A percentile compares a stretch with the other conserved stretches of the same genome.
These are phyloP conservation scores for Stephanodiscus minutulus DNA, from an alignment of 108 stramenopile genomes.

Conservation along the genomic window DNA sequence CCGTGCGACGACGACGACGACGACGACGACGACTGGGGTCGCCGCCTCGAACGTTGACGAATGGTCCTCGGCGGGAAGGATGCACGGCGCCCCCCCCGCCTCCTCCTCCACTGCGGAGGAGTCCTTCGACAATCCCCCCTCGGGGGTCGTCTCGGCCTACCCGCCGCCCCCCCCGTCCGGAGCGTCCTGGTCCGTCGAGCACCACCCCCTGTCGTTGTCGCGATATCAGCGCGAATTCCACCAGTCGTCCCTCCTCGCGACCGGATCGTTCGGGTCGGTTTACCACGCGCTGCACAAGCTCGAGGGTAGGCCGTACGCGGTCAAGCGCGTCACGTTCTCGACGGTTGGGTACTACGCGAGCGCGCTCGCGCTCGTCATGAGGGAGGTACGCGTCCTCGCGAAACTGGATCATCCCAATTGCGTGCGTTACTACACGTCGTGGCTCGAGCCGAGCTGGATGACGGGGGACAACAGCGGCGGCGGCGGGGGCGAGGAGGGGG, in stretches of 20 bases:
- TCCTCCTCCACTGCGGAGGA: too few species aligned
- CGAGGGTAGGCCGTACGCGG: slow-evolving; percentile 83
- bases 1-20: slow-evolving; percentile 2
- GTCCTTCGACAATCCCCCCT: background rate
- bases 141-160: background rate
- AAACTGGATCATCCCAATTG: slow-evolving; percentile 89
- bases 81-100: too few species aligned
- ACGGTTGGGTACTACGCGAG: slow-evolving; percentile 76
- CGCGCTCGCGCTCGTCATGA: slow-evolving; percentile 68
- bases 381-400: slow-evolving; percentile 89
- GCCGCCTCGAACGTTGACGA: too few species aligned
- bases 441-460: slow-evolving; percentile 93
- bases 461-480: slow-evolving; percentile 49
- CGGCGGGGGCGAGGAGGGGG: slow-evolving; percentile 11
- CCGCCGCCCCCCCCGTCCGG: background rate
- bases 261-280: slow-evolving; percentile 90
- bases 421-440: slow-evolving; percentile 91
- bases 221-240: slow-evolving; percentile 87
- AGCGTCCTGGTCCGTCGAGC: slow-evolving; percentile 68
- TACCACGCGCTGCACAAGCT: slow-evolving; percentile 83
- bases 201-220: slow-evolving; percentile 78
- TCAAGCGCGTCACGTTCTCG: slow-evolving; percentile 75
- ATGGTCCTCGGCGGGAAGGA: too few species aligned
- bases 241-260: slow-evolving; percentile 65
- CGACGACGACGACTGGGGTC: slow-evolving; percentile 6